Conservation (phyloP, 331 rosid genomes). For the Arachis monticola region DNA sequence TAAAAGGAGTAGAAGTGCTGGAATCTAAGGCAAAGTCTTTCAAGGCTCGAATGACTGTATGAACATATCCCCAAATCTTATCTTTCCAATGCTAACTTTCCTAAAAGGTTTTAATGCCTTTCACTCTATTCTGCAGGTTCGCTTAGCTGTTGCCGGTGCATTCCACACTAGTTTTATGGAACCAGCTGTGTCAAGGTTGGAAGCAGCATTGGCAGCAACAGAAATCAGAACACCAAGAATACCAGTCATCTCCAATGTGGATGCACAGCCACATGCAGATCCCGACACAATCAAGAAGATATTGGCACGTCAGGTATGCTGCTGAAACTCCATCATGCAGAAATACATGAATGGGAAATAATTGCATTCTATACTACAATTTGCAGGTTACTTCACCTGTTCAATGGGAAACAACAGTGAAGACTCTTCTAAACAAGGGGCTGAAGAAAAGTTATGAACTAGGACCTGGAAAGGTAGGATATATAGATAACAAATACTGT, state of each 20-base stretch:
- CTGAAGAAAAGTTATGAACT: slow-evolving; percentile 88
- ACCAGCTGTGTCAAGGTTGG: slow-evolving; percentile 96
- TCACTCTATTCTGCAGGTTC: slow-evolving; percentile 61
- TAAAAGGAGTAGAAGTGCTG: slow-evolving; percentile 85
- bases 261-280: slow-evolving; percentile 88
- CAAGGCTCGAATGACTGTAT: slow-evolving; percentile 99
- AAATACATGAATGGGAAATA: slow-evolving; percentile 28
- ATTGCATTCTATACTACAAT: slow-evolving; percentile 32
- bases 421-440: slow-evolving; percentile 79
- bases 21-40: slow-evolving; percentile 98
- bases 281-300: slow-evolving; percentile 82
- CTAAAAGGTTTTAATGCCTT: slow-evolving; percentile 11
- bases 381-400: slow-evolving; percentile 97
- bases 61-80: slow-evolving; percentile 14
- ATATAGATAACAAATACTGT: slow-evolving; percentile 5
- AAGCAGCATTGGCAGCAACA: slow-evolving; percentile 86
- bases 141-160: slow-evolving; percentile 98
- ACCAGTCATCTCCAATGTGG: slow-evolving; percentile 95
- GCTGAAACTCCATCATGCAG: not conserved
- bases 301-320: slow-evolving; percentile 81
- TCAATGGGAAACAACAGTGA: slow-evolving; percentile 97
- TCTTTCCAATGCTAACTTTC: slow-evolving; percentile 8
- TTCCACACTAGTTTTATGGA: slow-evolving; percentile 96
- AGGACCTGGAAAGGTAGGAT: slow-evolving; percentile 95
- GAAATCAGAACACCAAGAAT: slow-evolving; percentile 82